Evolutionary conservation across 352 stramenopile genomes (phyloP).

Genomic region (Halophytophthora batemanensis): DNA sequence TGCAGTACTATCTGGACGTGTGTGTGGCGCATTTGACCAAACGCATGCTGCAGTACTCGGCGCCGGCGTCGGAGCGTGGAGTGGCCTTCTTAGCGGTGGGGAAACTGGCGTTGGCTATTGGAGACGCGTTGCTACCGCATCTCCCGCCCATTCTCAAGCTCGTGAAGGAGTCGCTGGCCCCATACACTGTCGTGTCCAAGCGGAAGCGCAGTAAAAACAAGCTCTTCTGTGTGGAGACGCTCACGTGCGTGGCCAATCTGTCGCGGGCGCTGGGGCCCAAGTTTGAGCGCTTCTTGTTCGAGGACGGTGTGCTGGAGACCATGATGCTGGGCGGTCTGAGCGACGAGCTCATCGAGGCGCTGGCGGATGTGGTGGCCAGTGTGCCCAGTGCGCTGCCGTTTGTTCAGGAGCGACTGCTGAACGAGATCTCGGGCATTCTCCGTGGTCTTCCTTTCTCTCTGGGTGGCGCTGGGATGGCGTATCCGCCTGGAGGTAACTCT

Average conservation of each 20-base stretch:
- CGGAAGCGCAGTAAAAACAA: conserved; percentile 66
- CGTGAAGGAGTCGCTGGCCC: conserved; percentile 67
- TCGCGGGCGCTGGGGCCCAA: conserved; percentile 55
- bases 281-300: conserved; percentile 73
- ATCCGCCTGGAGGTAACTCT: conserved; percentile 14
- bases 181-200: conserved; percentile 32
- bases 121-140: conserved; percentile 82
- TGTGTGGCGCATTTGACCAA: conserved; percentile 84
- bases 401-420: conserved; percentile 94
- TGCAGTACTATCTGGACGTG: conserved; percentile 90
- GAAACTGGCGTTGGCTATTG: conserved; percentile 89
- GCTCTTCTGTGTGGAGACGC: conserved; percentile 78
- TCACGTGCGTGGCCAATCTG: conserved; percentile 76
- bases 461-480: conserved; percentile 11
- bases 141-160: conserved; percentile 77
- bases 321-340: conserved; percentile 91
- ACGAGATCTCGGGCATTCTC: conserved; percentile 95
- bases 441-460: conserved; percentile 76
- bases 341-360: conserved; percentile 91
- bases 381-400: conserved; percentile 86
- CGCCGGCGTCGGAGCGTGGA: conserved; percentile 52
- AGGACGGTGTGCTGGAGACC: conserved; percentile 69
- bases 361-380: conserved; percentile 88
- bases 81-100: conserved; percentile 93
- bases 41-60: conserved; percentile 58